These are phyloP conservation scores for Castanea crenata DNA, from an alignment of 306 rosid species.

Conservation along the genomic window DNA sequence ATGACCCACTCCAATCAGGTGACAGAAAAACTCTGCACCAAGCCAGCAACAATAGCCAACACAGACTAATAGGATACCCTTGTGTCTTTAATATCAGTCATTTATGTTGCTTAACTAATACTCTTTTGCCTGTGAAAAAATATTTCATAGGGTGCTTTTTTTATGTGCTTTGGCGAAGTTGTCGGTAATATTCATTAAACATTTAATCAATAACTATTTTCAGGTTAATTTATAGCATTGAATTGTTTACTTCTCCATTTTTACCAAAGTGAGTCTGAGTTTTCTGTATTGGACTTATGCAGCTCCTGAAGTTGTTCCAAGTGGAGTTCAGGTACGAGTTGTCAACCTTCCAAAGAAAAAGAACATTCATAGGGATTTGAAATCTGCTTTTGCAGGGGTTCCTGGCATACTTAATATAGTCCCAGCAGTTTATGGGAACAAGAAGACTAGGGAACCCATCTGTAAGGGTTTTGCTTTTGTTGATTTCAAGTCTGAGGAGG, in stretches of 20 bases:
- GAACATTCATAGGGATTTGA: constrained; percentile 75
- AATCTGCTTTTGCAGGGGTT: constrained; percentile 56
- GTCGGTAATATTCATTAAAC: not conserved
- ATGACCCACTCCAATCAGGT: no score
- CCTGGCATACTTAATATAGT: constrained; percentile 59
- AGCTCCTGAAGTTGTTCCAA: constrained; percentile 47
- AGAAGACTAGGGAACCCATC: constrained; percentile 90
- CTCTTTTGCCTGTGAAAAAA: not conserved
- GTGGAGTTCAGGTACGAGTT: constrained; percentile 54
- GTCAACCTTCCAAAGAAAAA: constrained; percentile 77
- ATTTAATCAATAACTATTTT: not conserved
- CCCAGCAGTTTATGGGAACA: constrained; percentile 74
- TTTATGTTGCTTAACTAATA: not conserved
- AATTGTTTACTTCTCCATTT: constrained; percentile 16
- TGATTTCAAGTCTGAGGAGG: constrained; percentile 58
- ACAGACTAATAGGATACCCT: not conserved
- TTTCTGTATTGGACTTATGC: constrained; percentile 25
- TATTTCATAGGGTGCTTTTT: not conserved
- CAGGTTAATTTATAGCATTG: not conserved
- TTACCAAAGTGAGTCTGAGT: constrained; percentile 17
- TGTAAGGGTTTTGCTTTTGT: constrained; percentile 91
- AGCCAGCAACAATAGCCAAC: no score
- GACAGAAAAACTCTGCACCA: no score
- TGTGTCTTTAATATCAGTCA: not conserved
- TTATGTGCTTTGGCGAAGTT: not conserved